Conservation (phyloP, 805 yeast genomes). For the Metschnikowia aberdeeniae region DNA sequence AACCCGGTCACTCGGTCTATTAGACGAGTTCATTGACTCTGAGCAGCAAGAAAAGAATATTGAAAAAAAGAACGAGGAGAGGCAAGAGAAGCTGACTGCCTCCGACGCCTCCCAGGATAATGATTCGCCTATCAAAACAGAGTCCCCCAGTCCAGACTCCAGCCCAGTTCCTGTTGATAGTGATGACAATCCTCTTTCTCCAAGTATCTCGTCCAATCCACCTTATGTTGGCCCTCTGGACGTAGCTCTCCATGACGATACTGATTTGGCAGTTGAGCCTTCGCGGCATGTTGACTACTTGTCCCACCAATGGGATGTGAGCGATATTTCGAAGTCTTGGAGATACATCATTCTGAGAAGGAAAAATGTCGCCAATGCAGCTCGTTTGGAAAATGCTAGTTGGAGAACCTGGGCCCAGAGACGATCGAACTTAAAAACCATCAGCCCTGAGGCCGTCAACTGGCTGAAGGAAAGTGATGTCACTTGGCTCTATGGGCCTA, state of each 20-base stretch:
- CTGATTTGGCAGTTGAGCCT: constrained; percentile 75
- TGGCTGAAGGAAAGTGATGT: constrained; percentile 98
- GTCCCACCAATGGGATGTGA: constrained; percentile 93
- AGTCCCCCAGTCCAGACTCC: constrained; percentile 1
- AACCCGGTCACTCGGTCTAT: constrained; percentile 76
- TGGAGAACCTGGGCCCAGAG: constrained; percentile 97
- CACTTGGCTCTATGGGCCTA: constrained; percentile 97
- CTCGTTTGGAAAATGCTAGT: constrained; percentile 51
- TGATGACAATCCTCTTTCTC: constrained; percentile 9
- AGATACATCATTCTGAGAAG: constrained; percentile 80
- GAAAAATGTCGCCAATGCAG: constrained; percentile 70
- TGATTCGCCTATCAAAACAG: neutral
- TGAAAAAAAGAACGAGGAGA: constrained; percentile 13
- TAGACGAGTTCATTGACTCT: constrained; percentile 64
- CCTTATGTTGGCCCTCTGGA: constrained; percentile 16
- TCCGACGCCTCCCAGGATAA: neutral
- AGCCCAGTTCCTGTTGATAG: constrained; percentile 4
- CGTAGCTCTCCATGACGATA: constrained; percentile 73
- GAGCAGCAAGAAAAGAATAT: constrained; percentile 17
- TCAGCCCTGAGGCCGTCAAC: constrained; percentile 85
- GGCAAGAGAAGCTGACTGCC: constrained; percentile 3
- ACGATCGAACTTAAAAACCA: constrained; percentile 61
- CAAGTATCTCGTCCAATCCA: constrained; percentile 20
- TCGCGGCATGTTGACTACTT: constrained; percentile 90
- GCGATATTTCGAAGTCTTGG: constrained; percentile 94